These are phyloP conservation scores for Solanum medicagineum DNA, from an alignment of 257 asterid species.

Conservation along the genomic window DNA sequence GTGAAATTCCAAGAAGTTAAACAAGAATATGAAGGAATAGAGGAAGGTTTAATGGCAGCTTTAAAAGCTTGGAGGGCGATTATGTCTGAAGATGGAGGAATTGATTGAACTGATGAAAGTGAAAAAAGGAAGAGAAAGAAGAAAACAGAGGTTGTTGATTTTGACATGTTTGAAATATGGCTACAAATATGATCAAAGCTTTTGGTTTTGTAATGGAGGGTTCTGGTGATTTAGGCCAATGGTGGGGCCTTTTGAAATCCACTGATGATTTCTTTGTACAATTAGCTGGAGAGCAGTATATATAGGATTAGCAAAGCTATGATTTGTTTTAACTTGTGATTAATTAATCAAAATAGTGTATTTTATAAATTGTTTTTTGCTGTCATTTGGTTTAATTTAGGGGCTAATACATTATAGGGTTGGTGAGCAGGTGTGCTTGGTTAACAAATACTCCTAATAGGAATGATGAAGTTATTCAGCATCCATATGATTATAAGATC, in stretches of 20 bases:
- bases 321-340: background rate
- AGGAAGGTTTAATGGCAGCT: conserved; percentile 38
- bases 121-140: background rate
- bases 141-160: conserved; percentile 12
- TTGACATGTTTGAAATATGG: background rate
- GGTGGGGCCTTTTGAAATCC: background rate
- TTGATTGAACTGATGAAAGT: conserved; percentile 16
- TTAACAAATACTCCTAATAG: background rate
- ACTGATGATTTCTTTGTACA: background rate
- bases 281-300: background rate
- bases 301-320: background rate
- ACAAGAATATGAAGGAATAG: conserved; percentile 70
- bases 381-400: background rate
- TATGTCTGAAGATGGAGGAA: conserved; percentile 36
- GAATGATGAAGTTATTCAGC: background rate
- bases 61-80: conserved; percentile 68
- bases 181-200: background rate
- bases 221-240: background rate
- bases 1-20: conserved; percentile 87
- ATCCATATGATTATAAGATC: background rate
- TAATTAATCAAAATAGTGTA: background rate
- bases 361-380: background rate
- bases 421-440: background rate
- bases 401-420: background rate
- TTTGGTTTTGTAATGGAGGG: background rate